A percentile compares a stretch with the other conserved stretches of the same genome.
These are phyloP conservation scores for Odonthalia washingtoniensis DNA, from an alignment of 31 red algal genomes.

Conservation along the genomic window DNA sequence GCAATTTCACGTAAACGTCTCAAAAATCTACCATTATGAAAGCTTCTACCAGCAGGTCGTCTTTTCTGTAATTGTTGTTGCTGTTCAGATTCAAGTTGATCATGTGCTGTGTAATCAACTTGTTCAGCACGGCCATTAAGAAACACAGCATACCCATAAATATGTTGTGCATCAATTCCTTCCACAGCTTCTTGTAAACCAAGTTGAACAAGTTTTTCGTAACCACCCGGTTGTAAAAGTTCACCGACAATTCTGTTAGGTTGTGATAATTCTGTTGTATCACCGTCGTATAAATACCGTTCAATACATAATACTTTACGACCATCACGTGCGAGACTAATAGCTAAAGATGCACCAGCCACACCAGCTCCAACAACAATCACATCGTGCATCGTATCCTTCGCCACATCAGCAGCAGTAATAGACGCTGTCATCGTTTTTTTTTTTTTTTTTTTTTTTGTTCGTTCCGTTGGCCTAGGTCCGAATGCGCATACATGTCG, in stretches of 20 bases:
- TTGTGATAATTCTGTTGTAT: conserved; percentile 44
- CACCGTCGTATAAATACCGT: conserved; percentile 53
- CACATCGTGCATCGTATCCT: conserved; percentile 60
- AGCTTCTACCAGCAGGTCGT: conserved; percentile 60
- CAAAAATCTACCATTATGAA: conserved; percentile 98
- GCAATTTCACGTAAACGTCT: conserved; percentile 82
- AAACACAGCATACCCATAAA: conserved; percentile 95
- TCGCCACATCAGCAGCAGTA: too few relatives aligned
- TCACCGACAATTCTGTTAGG: conserved; percentile 94
- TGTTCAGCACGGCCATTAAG: conserved; percentile 70
- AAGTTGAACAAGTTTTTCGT: conserved; percentile 58
- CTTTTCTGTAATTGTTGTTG: neutral
- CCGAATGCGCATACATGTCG: too few relatives aligned
- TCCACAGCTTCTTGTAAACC: conserved; percentile 81
- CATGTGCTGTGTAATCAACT: conserved; percentile 69
- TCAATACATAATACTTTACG: conserved; percentile 87
- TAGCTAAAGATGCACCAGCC: conserved; percentile 89
- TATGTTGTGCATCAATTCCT: conserved; percentile 89
- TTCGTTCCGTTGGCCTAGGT: too few relatives aligned
- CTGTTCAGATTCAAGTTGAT: too few relatives aligned
- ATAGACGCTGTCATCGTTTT: too few relatives aligned
- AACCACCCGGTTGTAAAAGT: conserved; percentile 95
- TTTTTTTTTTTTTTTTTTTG: too few relatives aligned
- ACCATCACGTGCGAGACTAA: conserved; percentile 84
- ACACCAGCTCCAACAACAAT: conserved; percentile 97